Conservation (phyloP, 305 asterid species). For the Solanum hybrid region DNA sequence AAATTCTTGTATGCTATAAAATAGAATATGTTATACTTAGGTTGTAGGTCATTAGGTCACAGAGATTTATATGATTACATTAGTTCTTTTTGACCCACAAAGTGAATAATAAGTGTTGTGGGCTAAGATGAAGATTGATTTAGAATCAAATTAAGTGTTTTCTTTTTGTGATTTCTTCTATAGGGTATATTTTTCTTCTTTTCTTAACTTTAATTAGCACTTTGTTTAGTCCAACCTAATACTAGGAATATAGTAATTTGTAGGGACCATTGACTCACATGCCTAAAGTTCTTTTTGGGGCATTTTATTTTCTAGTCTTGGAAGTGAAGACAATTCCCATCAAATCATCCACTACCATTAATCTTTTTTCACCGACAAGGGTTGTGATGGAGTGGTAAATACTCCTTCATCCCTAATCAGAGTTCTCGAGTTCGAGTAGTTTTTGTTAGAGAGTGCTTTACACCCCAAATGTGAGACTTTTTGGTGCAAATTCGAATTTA, state of each 20-base stretch:
- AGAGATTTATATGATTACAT: background rate
- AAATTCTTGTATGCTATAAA: background rate
- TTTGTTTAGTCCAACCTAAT: background rate
- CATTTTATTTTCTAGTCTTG: background rate
- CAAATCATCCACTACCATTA: background rate
- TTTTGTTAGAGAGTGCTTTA: no score
- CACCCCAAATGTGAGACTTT: background rate
- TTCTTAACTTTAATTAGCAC: background rate
- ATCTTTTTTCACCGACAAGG: background rate
- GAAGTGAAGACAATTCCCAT: background rate
- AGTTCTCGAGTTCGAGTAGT: no score
- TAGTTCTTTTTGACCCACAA: background rate
- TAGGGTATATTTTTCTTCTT: background rate
- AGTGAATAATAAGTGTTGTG: background rate
- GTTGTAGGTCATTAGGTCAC: background rate
- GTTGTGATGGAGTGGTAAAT: accelerated
- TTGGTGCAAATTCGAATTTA: background rate
- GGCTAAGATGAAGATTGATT: background rate
- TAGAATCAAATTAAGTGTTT: background rate
- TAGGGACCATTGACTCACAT: constrained; percentile 1
- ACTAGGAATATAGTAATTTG: background rate
- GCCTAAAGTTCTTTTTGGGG: constrained; percentile 1
- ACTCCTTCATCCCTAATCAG: accelerated
- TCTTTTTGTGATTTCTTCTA: background rate
- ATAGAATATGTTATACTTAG: background rate